These are phyloP conservation scores for Curvularia verruculosa DNA, from an alignment of 2,329 filamentous ascomycete genomes.

Conservation along the genomic window DNA sequence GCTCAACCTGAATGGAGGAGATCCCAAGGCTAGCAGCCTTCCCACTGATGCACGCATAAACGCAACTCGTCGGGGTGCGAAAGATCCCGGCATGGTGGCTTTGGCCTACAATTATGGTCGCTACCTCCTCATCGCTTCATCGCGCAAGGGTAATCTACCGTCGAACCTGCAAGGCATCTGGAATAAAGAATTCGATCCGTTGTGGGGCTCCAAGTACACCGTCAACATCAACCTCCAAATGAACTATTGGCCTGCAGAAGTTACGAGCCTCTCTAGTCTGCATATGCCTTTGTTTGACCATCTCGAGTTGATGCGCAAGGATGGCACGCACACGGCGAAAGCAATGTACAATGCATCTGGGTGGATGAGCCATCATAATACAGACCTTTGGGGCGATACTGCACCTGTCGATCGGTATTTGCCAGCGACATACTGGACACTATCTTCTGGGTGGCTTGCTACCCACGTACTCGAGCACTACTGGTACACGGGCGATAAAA, in stretches of 20 bases:
- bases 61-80: conserved; percentile 4
- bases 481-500: conserved; percentile 26
- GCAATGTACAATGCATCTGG: conserved; percentile 31
- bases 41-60: conserved; percentile 9
- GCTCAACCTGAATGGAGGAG: neutral
- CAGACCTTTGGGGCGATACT: conserved; percentile 37
- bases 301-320: conserved; percentile 49
- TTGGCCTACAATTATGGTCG: conserved; percentile 51
- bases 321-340: conserved; percentile 22
- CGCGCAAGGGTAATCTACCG: conserved; percentile 44
- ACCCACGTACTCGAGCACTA: conserved; percentile 33
- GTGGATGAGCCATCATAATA: conserved; percentile 37
- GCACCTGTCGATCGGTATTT: conserved; percentile 32
- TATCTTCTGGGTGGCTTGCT: conserved; percentile 39
- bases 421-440: conserved; percentile 33
- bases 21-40: conserved; percentile 4
- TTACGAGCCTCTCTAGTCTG: conserved; percentile 42
- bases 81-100: conserved; percentile 27
- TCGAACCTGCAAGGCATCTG: conserved; percentile 56
- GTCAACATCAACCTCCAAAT: conserved; percentile 62
- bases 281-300: conserved; percentile 52
- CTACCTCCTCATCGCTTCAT: conserved; percentile 50
- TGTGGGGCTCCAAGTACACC: conserved; percentile 59
- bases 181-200: conserved; percentile 50
- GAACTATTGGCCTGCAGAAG: conserved; percentile 57